These are phyloP conservation scores for Halophytophthora batemanensis DNA, from an alignment of 352 stramenopile genomes.

Conservation along the genomic window DNA sequence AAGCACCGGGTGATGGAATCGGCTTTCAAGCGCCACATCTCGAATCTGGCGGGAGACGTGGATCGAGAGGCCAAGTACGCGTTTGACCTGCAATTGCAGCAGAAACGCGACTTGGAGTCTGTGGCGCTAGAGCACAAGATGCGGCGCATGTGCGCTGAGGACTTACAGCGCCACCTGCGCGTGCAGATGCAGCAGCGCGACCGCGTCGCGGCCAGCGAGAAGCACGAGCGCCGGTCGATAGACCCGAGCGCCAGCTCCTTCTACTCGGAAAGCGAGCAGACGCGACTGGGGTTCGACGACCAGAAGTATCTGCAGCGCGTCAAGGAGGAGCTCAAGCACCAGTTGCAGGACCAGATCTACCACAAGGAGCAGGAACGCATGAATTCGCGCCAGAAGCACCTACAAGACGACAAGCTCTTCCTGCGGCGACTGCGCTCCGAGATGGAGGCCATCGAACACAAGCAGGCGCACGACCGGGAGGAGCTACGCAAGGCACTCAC, in stretches of 20 bases:
- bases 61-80: constrained; percentile 58
- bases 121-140: constrained; percentile 47
- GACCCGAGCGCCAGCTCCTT: constrained; percentile 54
- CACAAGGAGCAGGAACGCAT: constrained; percentile 46
- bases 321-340: constrained; percentile 52
- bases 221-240: constrained; percentile 23
- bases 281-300: constrained; percentile 48
- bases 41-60: constrained; percentile 45
- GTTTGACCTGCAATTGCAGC: constrained; percentile 48
- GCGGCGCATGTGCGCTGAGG: constrained; percentile 42
- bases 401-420: constrained; percentile 60
- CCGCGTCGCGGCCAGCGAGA: constrained; percentile 24
- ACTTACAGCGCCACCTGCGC: constrained; percentile 53
- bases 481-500: constrained; percentile 57
- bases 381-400: constrained; percentile 29
- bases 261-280: constrained; percentile 54
- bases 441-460: constrained; percentile 60
- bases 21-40: constrained; percentile 58
- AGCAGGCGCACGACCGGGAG: constrained; percentile 47
- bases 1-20: constrained; percentile 53
- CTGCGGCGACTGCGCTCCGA: constrained; percentile 51
- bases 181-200: constrained; percentile 51
- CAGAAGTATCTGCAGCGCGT: constrained; percentile 33
- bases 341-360: constrained; percentile 58
- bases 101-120: constrained; percentile 51